Conservation (phyloP, 148 eudicot genomes). For the Rhododendron vialii region DNA sequence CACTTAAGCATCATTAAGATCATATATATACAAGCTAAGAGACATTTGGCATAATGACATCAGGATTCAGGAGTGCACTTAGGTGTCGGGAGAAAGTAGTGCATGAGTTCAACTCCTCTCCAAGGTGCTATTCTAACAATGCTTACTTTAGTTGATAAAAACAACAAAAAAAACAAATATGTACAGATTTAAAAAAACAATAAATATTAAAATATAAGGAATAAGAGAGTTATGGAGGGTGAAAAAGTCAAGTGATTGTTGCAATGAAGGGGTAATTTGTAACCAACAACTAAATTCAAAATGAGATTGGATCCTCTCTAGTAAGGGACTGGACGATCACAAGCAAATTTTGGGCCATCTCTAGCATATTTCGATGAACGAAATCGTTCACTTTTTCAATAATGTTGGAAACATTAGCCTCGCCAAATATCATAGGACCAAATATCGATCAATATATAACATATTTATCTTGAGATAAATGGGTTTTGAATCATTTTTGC, state of each 20-base stretch:
- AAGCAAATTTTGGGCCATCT: neutral
- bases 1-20: neutral
- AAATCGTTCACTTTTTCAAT: no score
- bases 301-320: neutral
- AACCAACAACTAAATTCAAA: neutral
- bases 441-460: neutral
- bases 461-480: no score
- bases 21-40: neutral
- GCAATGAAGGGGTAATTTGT: neutral
- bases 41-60: neutral
- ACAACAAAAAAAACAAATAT: no score
- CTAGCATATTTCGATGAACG: neutral
- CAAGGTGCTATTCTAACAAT: neutral
- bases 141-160: neutral
- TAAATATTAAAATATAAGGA: neutral
- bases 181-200: no score
- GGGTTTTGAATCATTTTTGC: neutral
- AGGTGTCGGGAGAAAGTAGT: neutral
- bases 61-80: neutral
- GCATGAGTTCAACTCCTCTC: neutral
- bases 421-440: no score
- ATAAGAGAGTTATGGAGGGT: neutral
- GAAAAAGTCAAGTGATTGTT: neutral
- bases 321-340: neutral
- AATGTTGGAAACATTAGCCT: neutral